phyloP scores from a whole-genome alignment of 495 filamentous ascomycete genomes.

The Penicillium silybi region DNA sequence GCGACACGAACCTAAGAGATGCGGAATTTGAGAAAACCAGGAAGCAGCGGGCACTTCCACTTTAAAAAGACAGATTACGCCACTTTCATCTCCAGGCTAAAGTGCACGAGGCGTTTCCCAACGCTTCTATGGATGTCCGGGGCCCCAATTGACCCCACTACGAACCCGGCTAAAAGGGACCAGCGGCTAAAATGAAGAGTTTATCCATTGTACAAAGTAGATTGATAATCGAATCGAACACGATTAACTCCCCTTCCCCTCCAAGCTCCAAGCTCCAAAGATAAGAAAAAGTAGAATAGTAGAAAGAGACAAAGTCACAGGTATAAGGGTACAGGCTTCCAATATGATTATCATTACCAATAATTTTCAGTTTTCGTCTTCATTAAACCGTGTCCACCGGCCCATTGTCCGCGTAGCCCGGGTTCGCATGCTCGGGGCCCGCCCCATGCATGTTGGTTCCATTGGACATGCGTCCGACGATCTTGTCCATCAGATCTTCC shows the following conservation, averaged over 20 bases:
- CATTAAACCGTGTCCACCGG: constrained; percentile 34
- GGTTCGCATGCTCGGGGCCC: constrained; percentile 32
- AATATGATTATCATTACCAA: constrained; percentile 31
- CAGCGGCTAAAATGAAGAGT: constrained; percentile 1
- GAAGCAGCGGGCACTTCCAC: neutral
- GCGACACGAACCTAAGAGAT: neutral
- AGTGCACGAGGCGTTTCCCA: neutral
- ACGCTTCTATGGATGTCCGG: neutral
- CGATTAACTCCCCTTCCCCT: neutral
- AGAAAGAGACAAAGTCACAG: constrained; percentile 4
- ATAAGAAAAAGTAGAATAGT: neutral
- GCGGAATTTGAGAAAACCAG: neutral
- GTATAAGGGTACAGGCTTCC: constrained; percentile 22
- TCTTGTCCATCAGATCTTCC: constrained; percentile 41
- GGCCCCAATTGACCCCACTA: neutral
- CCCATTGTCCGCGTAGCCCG: constrained; percentile 30
- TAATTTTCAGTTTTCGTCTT: constrained; percentile 7
- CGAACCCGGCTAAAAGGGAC: constrained; percentile 4
- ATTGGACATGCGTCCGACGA: constrained; percentile 37
- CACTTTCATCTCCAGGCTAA: neutral
- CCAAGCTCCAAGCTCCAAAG: neutral
- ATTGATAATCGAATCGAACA: neutral
- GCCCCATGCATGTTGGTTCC: constrained; percentile 38
- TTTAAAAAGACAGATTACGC: neutral
- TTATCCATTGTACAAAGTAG: constrained; percentile 1